Evolutionary conservation across 257 asterid species (phyloP), one percentile per base, ranked within the genome.

Genomic region (Solanum sitiens): DNA sequence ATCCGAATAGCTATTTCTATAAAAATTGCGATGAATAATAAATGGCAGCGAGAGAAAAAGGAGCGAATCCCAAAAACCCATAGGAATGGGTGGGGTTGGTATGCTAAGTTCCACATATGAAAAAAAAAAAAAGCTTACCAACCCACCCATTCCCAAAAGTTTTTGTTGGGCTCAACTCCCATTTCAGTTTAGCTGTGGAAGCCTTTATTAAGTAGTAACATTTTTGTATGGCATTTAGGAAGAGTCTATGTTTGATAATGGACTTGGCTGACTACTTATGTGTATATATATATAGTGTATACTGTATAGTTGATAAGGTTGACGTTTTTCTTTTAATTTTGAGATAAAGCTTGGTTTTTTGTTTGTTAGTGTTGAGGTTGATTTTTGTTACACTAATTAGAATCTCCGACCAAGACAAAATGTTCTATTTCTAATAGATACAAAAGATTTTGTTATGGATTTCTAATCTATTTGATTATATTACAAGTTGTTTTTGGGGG

Each of bases 31-130:
- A 10, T 63, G 8, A 65, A 4, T 9, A 35, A 35, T 8, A 72
- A 9, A 35, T 35, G 35, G 3, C 61, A 86, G 74, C 32, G 7
- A 44, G 86, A 89, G 73, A 88, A 89, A 86, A 35, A 90, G 85
- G 89, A 85, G 89, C 32, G 68, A 89, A 76, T n/a, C 77, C 63
- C 87, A 82, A 84, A 86, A 91, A 91, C 27, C 90, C 83, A 73
- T 59, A 67, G 92, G 93, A 90, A 92, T 90, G 93, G 93, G 93
- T 89, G 94, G 89, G 27, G 42, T 92, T 87, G 93, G 94, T 83
- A 91, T 87, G 90, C 92, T 73, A 73, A 37, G 7, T n/a, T n/a
- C n/a, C 14, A 65, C 59, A 50, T 16, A 25, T 2, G 1, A 6
- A 25, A 13, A 9, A 27, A 25, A 32, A 23, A 13, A 30, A 2